Evolutionary conservation across 768 basidiomycete species (phyloP).

Genomic region (Kwoniella sp.): DNA sequence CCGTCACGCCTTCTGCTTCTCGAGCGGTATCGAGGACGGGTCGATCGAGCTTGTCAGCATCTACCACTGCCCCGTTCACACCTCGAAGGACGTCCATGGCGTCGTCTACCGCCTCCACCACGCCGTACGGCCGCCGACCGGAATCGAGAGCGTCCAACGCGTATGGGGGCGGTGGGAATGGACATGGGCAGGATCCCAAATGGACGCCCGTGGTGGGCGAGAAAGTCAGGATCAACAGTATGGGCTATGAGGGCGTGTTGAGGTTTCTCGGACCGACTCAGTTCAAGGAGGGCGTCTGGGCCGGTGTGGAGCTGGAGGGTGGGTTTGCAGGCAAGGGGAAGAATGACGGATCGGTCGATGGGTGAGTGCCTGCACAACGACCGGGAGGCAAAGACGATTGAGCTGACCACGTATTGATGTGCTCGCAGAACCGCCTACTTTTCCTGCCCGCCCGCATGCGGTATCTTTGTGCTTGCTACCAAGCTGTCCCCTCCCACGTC

Average conservation of each 20-base stretch:
- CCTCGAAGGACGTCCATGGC: slow-evolving; percentile 43
- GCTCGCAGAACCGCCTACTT: slow-evolving; percentile 82
- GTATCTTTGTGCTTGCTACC: slow-evolving; percentile 78
- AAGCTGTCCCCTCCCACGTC: slow-evolving; percentile 78
- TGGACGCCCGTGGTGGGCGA: slow-evolving; percentile 62
- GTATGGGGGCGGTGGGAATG: no score
- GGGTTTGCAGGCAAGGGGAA: slow-evolving; percentile 89
- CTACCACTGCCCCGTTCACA: slow-evolving; percentile 20
- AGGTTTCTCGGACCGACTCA: slow-evolving; percentile 78
- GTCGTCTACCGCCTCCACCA: slow-evolving; percentile 28
- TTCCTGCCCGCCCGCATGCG: slow-evolving; percentile 72
- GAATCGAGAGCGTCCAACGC: slow-evolving; percentile 35
- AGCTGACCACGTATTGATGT: no score
- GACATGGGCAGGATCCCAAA: slow-evolving; percentile 17
- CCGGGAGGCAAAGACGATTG: no score
- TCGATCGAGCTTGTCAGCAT: slow-evolving; percentile 8
- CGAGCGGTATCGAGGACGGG: slow-evolving; percentile 22
- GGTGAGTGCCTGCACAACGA: slow-evolving; percentile 59
- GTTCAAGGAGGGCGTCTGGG: slow-evolving; percentile 85
- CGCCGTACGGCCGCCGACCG: slow-evolving; percentile 32
- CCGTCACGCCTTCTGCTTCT: slow-evolving; percentile 30
- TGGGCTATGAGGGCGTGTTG: slow-evolving; percentile 77
- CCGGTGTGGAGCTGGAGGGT: slow-evolving; percentile 81
- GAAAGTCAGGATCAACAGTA: slow-evolving; percentile 76
- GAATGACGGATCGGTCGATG: slow-evolving; percentile 83